A percentile compares a stretch with the other conserved stretches of the same genome.
Evolutionary conservation across 768 basidiomycete species (phyloP).

Genomic region (Tephrocybe sp.): DNA sequence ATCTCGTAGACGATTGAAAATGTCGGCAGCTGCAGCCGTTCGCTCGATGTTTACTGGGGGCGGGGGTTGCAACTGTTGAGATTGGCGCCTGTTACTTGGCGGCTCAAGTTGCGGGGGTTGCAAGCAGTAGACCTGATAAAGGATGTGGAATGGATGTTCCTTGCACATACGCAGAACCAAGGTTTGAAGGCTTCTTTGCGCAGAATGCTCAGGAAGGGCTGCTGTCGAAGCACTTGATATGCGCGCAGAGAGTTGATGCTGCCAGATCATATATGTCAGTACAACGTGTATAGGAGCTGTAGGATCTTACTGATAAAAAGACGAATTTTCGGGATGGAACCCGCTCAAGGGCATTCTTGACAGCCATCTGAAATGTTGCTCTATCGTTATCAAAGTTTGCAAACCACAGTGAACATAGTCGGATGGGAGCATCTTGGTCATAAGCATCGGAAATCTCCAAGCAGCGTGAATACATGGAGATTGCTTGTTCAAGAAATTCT

Average conservation of each 20-base stretch:
- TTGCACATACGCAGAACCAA: conserved; percentile 74
- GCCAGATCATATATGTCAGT: conserved; percentile 1
- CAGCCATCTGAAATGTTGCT: conserved; percentile 42
- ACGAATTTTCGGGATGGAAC: conserved; percentile 89
- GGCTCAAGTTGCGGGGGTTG: no score
- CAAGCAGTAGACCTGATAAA: conserved; percentile 88
- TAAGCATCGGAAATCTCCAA: conserved; percentile 67
- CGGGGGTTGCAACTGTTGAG: conserved; percentile 36
- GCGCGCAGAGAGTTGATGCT: conserved; percentile 92
- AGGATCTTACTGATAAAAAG: conserved; percentile 64
- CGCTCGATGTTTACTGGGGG: conserved; percentile 56
- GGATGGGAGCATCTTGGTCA: conserved; percentile 77
- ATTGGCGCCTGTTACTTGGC: conserved; percentile 40
- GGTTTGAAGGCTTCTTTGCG: conserved; percentile 60
- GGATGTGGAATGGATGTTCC: conserved; percentile 92
- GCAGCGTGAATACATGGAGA: conserved; percentile 84
- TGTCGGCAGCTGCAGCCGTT: conserved; percentile 58
- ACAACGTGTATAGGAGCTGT: not conserved
- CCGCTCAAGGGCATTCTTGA: conserved; percentile 43
- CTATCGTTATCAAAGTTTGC: conserved; percentile 69
- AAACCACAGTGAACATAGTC: conserved; percentile 91
- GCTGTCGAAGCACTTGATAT: conserved; percentile 47
- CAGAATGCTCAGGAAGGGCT: conserved; percentile 18
- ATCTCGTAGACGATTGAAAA: conserved; percentile 53
- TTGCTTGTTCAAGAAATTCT: conserved; percentile 69